Evolutionary conservation across 2,329 filamentous ascomycete species (phyloP).

Genomic region (Tolypocladium cylindrosporum): DNA sequence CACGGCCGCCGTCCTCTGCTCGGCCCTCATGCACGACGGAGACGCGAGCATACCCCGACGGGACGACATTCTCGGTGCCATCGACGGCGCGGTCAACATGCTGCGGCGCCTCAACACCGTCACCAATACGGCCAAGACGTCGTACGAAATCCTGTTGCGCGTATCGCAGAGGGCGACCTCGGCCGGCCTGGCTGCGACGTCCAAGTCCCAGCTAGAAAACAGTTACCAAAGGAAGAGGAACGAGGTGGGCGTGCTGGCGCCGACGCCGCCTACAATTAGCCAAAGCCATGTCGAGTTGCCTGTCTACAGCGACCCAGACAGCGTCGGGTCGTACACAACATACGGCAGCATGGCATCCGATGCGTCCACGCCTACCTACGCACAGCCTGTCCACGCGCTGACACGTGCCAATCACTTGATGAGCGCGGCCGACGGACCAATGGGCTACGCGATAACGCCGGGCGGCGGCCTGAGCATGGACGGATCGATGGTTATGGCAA

Average conservation of each 20-base stretch:
- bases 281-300: neutral
- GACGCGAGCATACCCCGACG: constrained; percentile 28
- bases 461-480: neutral
- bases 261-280: constrained; percentile 4
- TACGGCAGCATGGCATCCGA: constrained; percentile 1
- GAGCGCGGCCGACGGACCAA: neutral
- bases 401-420: neutral
- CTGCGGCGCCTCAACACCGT: constrained; percentile 19
- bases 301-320: constrained; percentile 1
- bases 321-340: neutral
- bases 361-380: neutral
- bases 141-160: constrained; percentile 19
- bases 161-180: constrained; percentile 13
- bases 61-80: constrained; percentile 27
- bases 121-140: constrained; percentile 20
- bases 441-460: neutral
- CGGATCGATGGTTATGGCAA: neutral
- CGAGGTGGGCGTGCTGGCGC: constrained; percentile 1
- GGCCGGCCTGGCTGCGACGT: neutral
- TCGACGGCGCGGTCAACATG: constrained; percentile 24
- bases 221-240: constrained; percentile 4
- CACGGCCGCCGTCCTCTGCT: constrained; percentile 38
- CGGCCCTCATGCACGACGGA: constrained; percentile 39
- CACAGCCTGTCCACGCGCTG: neutral
- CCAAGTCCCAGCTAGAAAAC: neutral